Evolutionary conservation across 2,329 filamentous ascomycete species (phyloP), one percentile per base, ranked within the genome.

Genomic region (Hypoxylon sp.): DNA sequence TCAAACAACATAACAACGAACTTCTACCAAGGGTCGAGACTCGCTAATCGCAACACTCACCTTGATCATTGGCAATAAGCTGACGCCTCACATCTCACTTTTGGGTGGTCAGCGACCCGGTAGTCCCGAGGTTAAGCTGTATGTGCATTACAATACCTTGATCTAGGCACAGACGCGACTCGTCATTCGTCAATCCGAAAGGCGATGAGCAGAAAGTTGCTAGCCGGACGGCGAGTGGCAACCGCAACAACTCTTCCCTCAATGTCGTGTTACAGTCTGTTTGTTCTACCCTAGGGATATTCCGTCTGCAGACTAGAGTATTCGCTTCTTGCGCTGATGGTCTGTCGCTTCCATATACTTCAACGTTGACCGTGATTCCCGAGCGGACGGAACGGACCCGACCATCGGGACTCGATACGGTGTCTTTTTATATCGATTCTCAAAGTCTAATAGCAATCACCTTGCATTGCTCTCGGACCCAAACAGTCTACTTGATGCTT

Each of bases 231-330:
- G 38, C 52, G 65, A 62, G 67, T 68, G 69, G 56, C 62, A 52
- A 67, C n/a, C n/a, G n/a, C 64, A 60, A 59, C 49, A 68, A 50
- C 50, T 23, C 21, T 30, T 41, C 36, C 51, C 52, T 49, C 25
- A 3, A 49, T 66, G 67, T 46, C 23, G 69, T 72, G 67, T 50
- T 61, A 72, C 60, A n/a, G 30, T 46, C 49, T 51, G 52, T 67
- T 62, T 57, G 64, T 70, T 51, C 36, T 41, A 66, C 56, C 49
- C 5, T 56, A 43, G 38, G 45, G 17, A 51, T 52, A 61, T 50
- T 56, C 41, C 49, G 41, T 58, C 21, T 58, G 23, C 11, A 52
- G 41, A 28, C n/a, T n/a, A 55, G 38, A 23, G 13, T 46, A 30
- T 43, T 46, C 45, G 43, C 32, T 41, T 21, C 36, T 43, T 61